These are phyloP conservation scores for Irpex sp. DNA, from an alignment of 1,284 basidiomycete genomes.

Conservation along the genomic window DNA sequence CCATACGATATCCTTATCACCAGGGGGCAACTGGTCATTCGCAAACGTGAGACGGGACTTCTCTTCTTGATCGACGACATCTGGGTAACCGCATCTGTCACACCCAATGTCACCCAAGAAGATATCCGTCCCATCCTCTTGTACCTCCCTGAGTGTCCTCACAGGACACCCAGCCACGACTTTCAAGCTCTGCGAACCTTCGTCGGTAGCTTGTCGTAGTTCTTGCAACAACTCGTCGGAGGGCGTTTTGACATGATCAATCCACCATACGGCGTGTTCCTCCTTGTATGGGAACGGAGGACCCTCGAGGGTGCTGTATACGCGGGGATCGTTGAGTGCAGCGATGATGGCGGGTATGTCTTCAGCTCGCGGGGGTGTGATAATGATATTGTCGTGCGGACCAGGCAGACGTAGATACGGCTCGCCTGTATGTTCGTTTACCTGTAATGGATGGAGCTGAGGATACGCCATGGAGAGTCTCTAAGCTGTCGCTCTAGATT, in stretches of 20 bases:
- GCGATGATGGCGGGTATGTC: slow-evolving; percentile 32
- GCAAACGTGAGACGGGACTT: slow-evolving; percentile 28
- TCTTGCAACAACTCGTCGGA: slow-evolving; percentile 32
- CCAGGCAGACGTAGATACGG: slow-evolving; percentile 24
- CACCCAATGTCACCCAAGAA: slow-evolving; percentile 41
- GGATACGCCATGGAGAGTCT: not conserved
- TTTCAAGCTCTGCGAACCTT: slow-evolving; percentile 19
- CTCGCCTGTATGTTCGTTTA: slow-evolving; percentile 16
- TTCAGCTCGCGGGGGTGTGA: slow-evolving; percentile 44
- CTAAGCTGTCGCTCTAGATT: no score
- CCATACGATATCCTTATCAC: slow-evolving; percentile 48
- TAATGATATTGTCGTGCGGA: slow-evolving; percentile 43
- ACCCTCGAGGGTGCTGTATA: slow-evolving; percentile 36
- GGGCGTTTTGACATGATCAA: slow-evolving; percentile 16
- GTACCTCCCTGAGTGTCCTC: slow-evolving; percentile 39
- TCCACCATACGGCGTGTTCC: slow-evolving; percentile 34
- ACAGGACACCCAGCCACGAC: slow-evolving; percentile 38
- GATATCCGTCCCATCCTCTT: slow-evolving; percentile 41
- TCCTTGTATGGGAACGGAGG: slow-evolving; percentile 52
- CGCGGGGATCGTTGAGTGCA: slow-evolving; percentile 43
- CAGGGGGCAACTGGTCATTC: slow-evolving; percentile 30
- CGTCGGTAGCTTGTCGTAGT: slow-evolving; percentile 25
- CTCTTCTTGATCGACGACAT: slow-evolving; percentile 27
- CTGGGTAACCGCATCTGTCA: slow-evolving; percentile 28
- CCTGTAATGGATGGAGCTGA: slow-evolving; percentile 2